These are phyloP conservation scores for Viola odorata DNA, from an alignment of 345 rosid genomes.

Conservation along the genomic window DNA sequence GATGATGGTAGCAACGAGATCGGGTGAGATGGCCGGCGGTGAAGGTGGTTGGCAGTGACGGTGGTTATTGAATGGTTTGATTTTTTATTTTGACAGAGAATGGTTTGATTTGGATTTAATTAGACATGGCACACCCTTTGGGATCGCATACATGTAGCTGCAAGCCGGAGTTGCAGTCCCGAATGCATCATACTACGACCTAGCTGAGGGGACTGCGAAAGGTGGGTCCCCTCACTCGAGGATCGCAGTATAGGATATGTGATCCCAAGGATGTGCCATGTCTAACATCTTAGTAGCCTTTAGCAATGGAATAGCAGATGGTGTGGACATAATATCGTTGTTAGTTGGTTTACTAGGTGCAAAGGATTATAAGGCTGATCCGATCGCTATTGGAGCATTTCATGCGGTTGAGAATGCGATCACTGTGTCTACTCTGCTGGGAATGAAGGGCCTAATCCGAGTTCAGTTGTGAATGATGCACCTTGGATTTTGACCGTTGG, in stretches of 20 bases:
- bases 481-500: slow-evolving; percentile 89
- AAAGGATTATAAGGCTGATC: slow-evolving; percentile 37
- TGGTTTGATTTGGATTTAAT: too few relatives aligned
- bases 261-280: slow-evolving; percentile 47
- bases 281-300: slow-evolving; percentile 65
- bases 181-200: slow-evolving; percentile 62
- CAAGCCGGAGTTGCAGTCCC: slow-evolving; percentile 65
- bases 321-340: slow-evolving; percentile 61
- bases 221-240: slow-evolving; percentile 72
- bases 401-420: slow-evolving; percentile 72
- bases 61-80: too few relatives aligned
- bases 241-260: slow-evolving; percentile 66
- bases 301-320: slow-evolving; percentile 70
- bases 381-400: slow-evolving; percentile 75
- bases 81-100: too few relatives aligned
- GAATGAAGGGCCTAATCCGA: slow-evolving; percentile 54
- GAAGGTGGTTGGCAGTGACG: too few relatives aligned
- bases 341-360: slow-evolving; percentile 51
- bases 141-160: slow-evolving; percentile 73
- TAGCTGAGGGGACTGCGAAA: slow-evolving; percentile 65
- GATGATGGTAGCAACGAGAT: too few relatives aligned
- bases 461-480: slow-evolving; percentile 53
- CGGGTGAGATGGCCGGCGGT: too few relatives aligned
- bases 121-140: slow-evolving; percentile 33
- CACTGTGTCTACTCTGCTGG: slow-evolving; percentile 73